Conservation (phyloP, 1,284 basidiomycete genomes). For the Trametes pubescens region DNA sequence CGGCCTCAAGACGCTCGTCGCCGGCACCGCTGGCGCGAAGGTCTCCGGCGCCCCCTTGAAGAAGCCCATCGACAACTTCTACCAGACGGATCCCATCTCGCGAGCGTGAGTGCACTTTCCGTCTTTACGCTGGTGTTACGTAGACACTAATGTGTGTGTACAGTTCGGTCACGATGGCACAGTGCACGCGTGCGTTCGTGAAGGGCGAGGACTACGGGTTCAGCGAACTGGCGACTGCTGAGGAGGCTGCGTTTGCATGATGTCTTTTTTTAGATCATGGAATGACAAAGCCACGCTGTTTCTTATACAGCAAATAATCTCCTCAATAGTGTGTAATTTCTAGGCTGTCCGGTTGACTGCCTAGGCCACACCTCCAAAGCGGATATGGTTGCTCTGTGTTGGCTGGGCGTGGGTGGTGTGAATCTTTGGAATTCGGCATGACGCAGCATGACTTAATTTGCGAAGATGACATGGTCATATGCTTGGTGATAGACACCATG, state of each 20-base stretch:
- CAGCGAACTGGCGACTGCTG: conserved; percentile 45
- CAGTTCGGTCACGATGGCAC: conserved; percentile 88
- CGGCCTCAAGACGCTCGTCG: conserved; percentile 72
- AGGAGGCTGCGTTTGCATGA: conserved; percentile 55
- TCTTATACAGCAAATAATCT: background rate
- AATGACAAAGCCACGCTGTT: conserved; percentile 23
- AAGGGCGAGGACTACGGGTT: conserved; percentile 65
- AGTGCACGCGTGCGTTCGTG: conserved; percentile 81
- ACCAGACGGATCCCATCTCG: conserved; percentile 92
- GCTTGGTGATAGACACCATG: too few species aligned
- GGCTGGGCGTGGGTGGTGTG: too few species aligned
- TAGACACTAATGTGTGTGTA: background rate
- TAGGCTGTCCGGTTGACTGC: too few species aligned
- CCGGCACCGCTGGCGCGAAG: conserved; percentile 61
- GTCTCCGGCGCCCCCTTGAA: conserved; percentile 71
- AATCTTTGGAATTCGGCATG: too few species aligned
- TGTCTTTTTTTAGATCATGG: conserved; percentile 30
- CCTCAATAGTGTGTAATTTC: too few species aligned
- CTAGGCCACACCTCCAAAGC: too few species aligned
- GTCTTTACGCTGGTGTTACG: conserved; percentile 7
- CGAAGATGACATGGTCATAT: too few species aligned
- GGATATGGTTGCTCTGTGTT: too few species aligned
- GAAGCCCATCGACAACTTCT: conserved; percentile 93
- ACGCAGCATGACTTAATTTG: too few species aligned
- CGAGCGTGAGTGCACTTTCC: conserved; percentile 68